Evolutionary conservation across 108 stramenopile genomes (phyloP).

Genomic region (Nitzschia sp.): DNA sequence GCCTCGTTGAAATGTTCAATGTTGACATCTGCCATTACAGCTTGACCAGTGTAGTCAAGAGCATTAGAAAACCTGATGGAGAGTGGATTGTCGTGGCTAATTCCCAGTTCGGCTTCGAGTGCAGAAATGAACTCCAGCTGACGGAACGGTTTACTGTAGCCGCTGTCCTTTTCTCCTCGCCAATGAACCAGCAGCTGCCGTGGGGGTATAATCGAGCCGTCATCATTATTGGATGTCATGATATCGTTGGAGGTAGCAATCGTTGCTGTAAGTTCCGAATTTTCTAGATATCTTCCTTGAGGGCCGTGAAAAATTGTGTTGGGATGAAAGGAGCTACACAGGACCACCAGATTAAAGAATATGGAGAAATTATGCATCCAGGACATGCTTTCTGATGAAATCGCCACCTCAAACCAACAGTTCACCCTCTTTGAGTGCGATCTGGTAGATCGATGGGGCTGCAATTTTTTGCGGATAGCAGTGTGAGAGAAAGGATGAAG

Average conservation of each 20-base stretch:
- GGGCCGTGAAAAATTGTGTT: no score
- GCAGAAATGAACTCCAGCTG: slow-evolving; percentile 45
- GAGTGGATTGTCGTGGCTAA: neutral
- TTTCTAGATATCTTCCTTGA: no score
- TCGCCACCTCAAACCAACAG: no score
- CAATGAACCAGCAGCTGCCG: slow-evolving; percentile 37
- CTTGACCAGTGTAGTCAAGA: slow-evolving; percentile 35
- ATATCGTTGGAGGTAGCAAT: neutral
- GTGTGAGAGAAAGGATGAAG: no score
- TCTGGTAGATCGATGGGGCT: no score
- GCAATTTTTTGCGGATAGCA: no score
- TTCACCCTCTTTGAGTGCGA: no score
- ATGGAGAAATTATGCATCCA: neutral
- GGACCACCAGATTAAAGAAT: neutral
- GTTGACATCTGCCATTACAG: slow-evolving; percentile 38
- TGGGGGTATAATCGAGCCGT: neutral
- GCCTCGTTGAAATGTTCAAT: slow-evolving; percentile 61
- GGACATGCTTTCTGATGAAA: no score
- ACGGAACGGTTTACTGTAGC: slow-evolving; percentile 49
- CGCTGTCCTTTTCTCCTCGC: slow-evolving; percentile 48
- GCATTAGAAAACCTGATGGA: slow-evolving; percentile 28
- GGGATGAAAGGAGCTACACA: neutral
- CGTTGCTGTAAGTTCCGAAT: neutral
- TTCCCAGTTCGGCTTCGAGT: slow-evolving; percentile 28
- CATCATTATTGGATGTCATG: neutral